phyloP scores from a whole-genome alignment of 257 asterid genomes.

The Nicotiana knightiana region DNA sequence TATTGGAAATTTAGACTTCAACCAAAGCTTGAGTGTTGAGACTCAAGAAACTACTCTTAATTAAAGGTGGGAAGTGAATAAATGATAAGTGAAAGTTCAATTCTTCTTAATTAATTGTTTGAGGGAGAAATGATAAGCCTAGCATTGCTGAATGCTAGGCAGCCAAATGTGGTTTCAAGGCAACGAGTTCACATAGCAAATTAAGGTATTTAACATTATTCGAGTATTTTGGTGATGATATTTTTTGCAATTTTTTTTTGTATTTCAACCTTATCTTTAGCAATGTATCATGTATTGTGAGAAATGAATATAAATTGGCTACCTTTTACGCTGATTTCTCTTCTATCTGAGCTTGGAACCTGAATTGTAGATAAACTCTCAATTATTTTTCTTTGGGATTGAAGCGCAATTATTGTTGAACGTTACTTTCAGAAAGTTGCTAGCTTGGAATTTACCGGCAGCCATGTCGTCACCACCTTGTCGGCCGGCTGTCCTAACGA shows the following conservation, averaged over 20 bases:
- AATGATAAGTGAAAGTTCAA: slow-evolving; percentile 2
- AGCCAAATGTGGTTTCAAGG: slow-evolving; percentile 52
- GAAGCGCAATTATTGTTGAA: not conserved
- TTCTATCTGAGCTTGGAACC: not conserved
- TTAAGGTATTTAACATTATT: not conserved
- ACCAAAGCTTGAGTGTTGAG: not conserved
- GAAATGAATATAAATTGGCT: not conserved
- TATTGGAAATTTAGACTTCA: not conserved
- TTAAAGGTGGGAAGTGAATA: not conserved
- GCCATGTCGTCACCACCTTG: slow-evolving; percentile 3
- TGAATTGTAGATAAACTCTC: not conserved
- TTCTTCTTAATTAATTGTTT: not conserved
- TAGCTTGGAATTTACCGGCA: not conserved
- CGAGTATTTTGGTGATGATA: not conserved
- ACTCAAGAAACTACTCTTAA: not conserved
- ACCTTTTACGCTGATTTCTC: not conserved
- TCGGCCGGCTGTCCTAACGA: slow-evolving; percentile 37
- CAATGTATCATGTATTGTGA: not conserved
- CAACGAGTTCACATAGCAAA: not conserved
- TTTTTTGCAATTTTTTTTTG: not conserved
- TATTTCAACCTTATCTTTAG: not conserved
- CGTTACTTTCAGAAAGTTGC: not conserved
- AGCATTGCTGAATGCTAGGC: slow-evolving; percentile 67
- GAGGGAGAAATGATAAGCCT: slow-evolving; percentile 6
- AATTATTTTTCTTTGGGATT: not conserved